Base-by-base conservation (phyloP, 768 basidiomycete species). In the Ephemerocybe angulata region DNA sequence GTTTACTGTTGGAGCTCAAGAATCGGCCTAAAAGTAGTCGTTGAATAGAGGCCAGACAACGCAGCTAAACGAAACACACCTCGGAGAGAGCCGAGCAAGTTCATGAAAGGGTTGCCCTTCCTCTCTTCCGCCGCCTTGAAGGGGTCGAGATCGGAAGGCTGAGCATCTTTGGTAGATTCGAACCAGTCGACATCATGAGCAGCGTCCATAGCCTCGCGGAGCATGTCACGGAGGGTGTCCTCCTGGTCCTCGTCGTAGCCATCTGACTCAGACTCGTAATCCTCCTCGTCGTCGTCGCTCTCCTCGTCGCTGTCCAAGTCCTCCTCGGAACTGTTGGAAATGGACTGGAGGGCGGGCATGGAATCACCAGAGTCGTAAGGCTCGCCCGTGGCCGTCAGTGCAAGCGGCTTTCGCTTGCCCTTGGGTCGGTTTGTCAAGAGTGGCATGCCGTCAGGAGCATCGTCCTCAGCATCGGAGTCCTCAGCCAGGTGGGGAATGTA, bases 81-180 rank as follows among this genome's bases (percentile, higher is more conserved):
- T 81, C 85, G 78, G 54, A 93, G 66, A 13, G 87, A 85, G 31
- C 85, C 85, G 58, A 93, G 72, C 31, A 91, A 67, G 65, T 85
- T 90, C 61, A 92, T 66, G 67, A 93, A 91, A 0, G 89, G 87
- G 63, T 93, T 93, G 19, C 77, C 81, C 63, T 85, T 85, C 50
- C 77, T 73, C 50, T 81, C 77, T 22, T 84, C n/a, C n/a, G n/a
- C 81, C 12, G 74, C 66, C 37, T 73, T 65, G 44, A 78, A 76
- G 47, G 79, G 74, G 50, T 82, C 72, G 3, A 78, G 72, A 6
- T 74, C 72, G 15, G 67, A 64, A 13, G 68, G 66, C 12, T 67
- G 67, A 37, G 55, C 27, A 4, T 53, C 67, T 58, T 33, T 54
- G 38, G 15, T 70, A 28, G 73, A 73, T 62, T 86, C 81, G 48